phyloP scores from a whole-genome alignment of 305 asterid genomes.

The Fraxinus paxiana region DNA sequence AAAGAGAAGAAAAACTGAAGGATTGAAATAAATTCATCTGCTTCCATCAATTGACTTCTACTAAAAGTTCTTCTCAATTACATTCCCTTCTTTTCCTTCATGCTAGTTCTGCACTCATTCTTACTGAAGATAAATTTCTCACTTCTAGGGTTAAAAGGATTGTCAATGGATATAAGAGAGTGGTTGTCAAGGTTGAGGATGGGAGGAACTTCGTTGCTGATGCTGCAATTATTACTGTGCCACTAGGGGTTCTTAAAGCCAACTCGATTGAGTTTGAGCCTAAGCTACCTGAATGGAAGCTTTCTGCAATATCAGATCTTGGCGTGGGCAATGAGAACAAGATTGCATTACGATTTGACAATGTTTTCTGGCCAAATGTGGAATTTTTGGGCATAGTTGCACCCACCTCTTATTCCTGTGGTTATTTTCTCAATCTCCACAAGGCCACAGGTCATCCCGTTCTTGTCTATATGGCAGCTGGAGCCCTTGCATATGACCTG shows the following conservation, averaged over 20 bases:
- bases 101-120: neutral
- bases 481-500: conserved; percentile 74
- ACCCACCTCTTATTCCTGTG: conserved; percentile 74
- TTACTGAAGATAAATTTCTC: conserved; percentile 13
- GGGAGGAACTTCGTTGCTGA: conserved; percentile 78
- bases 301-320: conserved; percentile 87
- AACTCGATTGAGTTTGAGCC: conserved; percentile 75
- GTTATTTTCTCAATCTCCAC: conserved; percentile 91
- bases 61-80: neutral
- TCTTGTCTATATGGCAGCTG: conserved; percentile 97
- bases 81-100: neutral
- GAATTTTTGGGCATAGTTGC: conserved; percentile 82
- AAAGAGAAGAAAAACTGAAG: neutral
- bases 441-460: conserved; percentile 89
- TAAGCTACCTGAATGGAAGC: conserved; percentile 90
- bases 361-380: conserved; percentile 89
- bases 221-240: conserved; percentile 86
- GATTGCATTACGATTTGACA: conserved; percentile 68
- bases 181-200: conserved; percentile 60
- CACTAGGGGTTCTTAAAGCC: conserved; percentile 83
- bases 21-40: neutral
- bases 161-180: conserved; percentile 59
- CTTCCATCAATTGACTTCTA: neutral
- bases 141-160: conserved; percentile 63
- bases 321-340: conserved; percentile 93